Conservation (phyloP, 495 filamentous ascomycete species). For the Penicillium ucsense region DNA sequence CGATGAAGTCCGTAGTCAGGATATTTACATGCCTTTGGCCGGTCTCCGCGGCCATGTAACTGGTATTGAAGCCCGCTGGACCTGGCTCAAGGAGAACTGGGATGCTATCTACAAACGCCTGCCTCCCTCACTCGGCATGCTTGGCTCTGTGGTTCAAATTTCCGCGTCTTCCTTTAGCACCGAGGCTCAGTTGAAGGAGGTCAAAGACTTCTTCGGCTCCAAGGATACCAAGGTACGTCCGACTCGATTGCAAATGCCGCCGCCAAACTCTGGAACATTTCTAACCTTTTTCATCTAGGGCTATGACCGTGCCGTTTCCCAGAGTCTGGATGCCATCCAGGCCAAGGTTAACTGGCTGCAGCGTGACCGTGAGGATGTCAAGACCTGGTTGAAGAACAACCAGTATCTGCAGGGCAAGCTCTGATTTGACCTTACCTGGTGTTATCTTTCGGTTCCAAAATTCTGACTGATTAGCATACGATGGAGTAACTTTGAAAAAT, state of each 20-base stretch:
- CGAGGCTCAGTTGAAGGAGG: slow-evolving; percentile 60
- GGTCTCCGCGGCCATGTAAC: slow-evolving; percentile 68
- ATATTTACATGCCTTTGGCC: slow-evolving; percentile 80
- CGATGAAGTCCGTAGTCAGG: slow-evolving; percentile 87
- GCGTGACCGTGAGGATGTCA: slow-evolving; percentile 52
- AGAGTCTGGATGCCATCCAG: slow-evolving; percentile 50
- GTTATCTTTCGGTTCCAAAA: too few relatives aligned
- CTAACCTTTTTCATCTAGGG: slow-evolving; percentile 16
- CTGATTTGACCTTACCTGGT: slow-evolving; percentile 4
- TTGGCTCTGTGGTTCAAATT: slow-evolving; percentile 75
- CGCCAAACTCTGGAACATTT: too few relatives aligned
- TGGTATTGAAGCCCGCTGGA: slow-evolving; percentile 74
- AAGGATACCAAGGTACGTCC: slow-evolving; percentile 62
- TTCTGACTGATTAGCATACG: too few relatives aligned
- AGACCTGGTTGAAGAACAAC: slow-evolving; percentile 49
- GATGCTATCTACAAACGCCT: slow-evolving; percentile 62
- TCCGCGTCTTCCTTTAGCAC: slow-evolving; percentile 75
- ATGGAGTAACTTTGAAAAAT: too few relatives aligned
- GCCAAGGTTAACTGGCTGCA: slow-evolving; percentile 54
- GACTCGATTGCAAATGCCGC: too few relatives aligned
- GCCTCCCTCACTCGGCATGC: slow-evolving; percentile 73
- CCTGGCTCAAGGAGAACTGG: slow-evolving; percentile 84
- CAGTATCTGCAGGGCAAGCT: slow-evolving; percentile 42
- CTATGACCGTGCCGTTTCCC: slow-evolving; percentile 50
- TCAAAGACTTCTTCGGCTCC: slow-evolving; percentile 70